A percentile compares a stretch with the other conserved stretches of the same genome.
Evolutionary conservation across 768 basidiomycete genomes (phyloP).

Genomic region (Chalciporus piperatus): DNA sequence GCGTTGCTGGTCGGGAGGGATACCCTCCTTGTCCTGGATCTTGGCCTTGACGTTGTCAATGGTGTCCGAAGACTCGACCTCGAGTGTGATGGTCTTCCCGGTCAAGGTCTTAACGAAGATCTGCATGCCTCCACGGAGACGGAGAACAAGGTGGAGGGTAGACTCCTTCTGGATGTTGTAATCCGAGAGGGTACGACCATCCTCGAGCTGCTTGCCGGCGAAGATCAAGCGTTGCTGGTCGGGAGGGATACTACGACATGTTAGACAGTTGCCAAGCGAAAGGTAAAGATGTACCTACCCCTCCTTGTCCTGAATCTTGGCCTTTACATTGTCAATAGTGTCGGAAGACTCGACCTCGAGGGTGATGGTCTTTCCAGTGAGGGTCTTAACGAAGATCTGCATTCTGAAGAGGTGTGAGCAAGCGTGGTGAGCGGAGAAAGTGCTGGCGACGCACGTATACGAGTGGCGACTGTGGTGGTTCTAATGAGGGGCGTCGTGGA

Average conservation of each 20-base stretch:
- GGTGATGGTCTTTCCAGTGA: constrained; percentile 82
- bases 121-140: constrained; percentile 90
- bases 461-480: constrained; percentile 3
- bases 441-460: constrained; percentile 2
- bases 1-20: constrained; percentile 85
- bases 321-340: constrained; percentile 26
- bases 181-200: constrained; percentile 85
- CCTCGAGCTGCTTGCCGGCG: constrained; percentile 93
- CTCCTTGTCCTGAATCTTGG: constrained; percentile 74
- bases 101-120: constrained; percentile 83
- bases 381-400: constrained; percentile 83
- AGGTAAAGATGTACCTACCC: constrained; percentile 22
- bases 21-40: constrained; percentile 93
- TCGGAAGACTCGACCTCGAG: constrained; percentile 29
- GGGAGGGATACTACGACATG: constrained; percentile 58
- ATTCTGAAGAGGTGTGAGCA: constrained; percentile 10
- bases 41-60: constrained; percentile 89
- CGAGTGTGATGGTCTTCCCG: constrained; percentile 90
- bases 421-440: not conserved
- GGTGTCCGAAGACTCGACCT: constrained; percentile 84
- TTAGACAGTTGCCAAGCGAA: not conserved
- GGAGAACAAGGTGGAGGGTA: constrained; percentile 83
- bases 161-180: constrained; percentile 97
- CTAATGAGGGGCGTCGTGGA: not conserved
- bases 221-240: constrained; percentile 97